Evolutionary conservation across 805 yeast species (phyloP).

Genomic region (Cyberlindnera maclurae): DNA sequence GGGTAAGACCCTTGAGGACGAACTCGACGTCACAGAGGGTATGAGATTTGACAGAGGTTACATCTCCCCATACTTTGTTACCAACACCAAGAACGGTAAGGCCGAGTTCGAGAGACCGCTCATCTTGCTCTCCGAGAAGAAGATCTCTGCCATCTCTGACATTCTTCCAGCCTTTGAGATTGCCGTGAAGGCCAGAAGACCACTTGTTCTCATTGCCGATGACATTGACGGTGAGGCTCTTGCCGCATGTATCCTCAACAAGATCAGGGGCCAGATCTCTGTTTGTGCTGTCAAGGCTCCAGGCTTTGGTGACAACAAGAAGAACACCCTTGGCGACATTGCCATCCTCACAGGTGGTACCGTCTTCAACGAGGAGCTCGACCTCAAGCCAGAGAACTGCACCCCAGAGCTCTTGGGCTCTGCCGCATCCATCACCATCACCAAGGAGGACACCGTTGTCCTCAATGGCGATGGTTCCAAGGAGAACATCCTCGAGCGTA

Average conservation of each 20-base stretch:
- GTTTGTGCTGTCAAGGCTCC: slow-evolving; percentile 98
- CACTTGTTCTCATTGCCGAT: slow-evolving; percentile 89
- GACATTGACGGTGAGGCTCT: slow-evolving; percentile 98
- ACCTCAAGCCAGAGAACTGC: slow-evolving; percentile 94
- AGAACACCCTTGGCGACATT: slow-evolving; percentile 89
- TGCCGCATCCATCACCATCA: slow-evolving; percentile 86
- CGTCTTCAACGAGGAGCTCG: slow-evolving; percentile 54
- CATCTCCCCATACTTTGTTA: slow-evolving; percentile 95
- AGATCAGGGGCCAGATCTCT: slow-evolving; percentile 97
- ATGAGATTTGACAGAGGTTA: slow-evolving; percentile 98
- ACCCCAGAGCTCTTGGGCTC: slow-evolving; percentile 87
- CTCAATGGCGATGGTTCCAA: slow-evolving; percentile 92
- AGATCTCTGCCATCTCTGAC: slow-evolving; percentile 84
- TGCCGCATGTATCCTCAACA: slow-evolving; percentile 96
- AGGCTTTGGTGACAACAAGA: slow-evolving; percentile 98
- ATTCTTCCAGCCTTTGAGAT: slow-evolving; percentile 89
- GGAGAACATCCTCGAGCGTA: slow-evolving; percentile 78
- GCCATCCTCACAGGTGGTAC: slow-evolving; percentile 85
- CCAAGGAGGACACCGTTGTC: slow-evolving; percentile 94
- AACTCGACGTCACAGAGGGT: slow-evolving; percentile 96
- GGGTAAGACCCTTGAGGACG: slow-evolving; percentile 96
- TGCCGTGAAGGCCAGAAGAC: slow-evolving; percentile 92
- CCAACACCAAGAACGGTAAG: slow-evolving; percentile 82
- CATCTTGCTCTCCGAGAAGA: slow-evolving; percentile 76
- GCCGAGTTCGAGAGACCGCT: slow-evolving; percentile 96